phyloP scores from a whole-genome alignment of 75 land plant species.

The Pinus tabuliformis region DNA sequence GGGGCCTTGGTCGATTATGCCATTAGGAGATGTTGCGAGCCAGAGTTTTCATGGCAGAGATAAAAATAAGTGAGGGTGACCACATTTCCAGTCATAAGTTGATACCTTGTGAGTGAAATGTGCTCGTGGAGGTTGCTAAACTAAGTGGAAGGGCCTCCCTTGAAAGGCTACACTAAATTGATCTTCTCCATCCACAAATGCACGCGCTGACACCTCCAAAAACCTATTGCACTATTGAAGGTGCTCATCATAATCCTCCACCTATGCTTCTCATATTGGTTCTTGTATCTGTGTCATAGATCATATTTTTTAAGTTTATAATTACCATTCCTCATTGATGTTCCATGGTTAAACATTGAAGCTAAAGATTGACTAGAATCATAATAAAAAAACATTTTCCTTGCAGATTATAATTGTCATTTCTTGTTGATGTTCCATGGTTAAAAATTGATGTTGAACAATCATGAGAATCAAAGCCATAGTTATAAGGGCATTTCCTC shows the following conservation, averaged over 20 bases:
- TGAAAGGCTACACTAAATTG: conserved; percentile 45
- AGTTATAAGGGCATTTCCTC: too few relatives aligned
- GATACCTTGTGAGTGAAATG: conserved; percentile 52
- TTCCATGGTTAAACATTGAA: too few relatives aligned
- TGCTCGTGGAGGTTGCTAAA: conserved; percentile 64
- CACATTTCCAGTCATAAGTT: conserved; percentile 49
- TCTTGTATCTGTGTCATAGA: too few relatives aligned
- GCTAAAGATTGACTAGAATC: too few relatives aligned
- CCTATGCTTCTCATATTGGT: conserved; percentile 14
- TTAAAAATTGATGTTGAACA: too few relatives aligned
- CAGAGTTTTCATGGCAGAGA: conserved; percentile 39
- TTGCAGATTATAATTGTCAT: too few relatives aligned
- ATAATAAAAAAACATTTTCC: too few relatives aligned
- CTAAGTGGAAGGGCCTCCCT: conserved; percentile 42
- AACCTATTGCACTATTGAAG: conserved; percentile 63
- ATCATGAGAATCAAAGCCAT: too few relatives aligned
- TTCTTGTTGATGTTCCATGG: too few relatives aligned
- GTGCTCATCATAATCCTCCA: conserved; percentile 69
- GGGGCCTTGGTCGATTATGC: conserved; percentile 15
- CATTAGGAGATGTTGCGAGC: conserved; percentile 83
- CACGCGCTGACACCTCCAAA: conserved; percentile 46
- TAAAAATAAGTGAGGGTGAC: conserved; percentile 43
- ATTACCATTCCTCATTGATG: too few relatives aligned
- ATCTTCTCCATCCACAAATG: conserved; percentile 75
- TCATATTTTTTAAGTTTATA: too few relatives aligned